phyloP scores from a whole-genome alignment of 164 flowering plant genomes.

The Berberis thunbergii region DNA sequence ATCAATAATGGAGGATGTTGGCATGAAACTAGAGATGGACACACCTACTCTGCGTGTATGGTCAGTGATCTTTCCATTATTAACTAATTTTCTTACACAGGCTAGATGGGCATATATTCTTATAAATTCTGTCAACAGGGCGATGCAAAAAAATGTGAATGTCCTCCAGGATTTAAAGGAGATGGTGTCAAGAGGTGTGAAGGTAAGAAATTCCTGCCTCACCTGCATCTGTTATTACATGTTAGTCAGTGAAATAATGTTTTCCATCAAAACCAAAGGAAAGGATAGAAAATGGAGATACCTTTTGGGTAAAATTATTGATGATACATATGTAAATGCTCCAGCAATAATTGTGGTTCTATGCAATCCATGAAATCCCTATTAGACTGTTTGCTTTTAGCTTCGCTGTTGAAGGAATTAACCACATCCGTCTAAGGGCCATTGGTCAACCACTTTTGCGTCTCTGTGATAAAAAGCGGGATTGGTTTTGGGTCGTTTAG shows the following conservation, averaged over 20 bases:
- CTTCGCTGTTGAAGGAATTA: too few relatives aligned
- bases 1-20: conserved; percentile 96
- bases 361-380: too few relatives aligned
- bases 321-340: too few relatives aligned
- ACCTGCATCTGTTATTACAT: neutral
- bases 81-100: neutral
- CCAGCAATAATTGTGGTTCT: too few relatives aligned
- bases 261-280: neutral
- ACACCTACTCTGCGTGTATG: conserved; percentile 72
- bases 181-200: conserved; percentile 78
- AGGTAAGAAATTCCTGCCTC: conserved; percentile 30
- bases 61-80: conserved; percentile 28
- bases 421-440: too few relatives aligned
- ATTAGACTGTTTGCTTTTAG: too few relatives aligned
- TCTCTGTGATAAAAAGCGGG: too few relatives aligned
- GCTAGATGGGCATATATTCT: conserved; percentile 1
- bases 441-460: too few relatives aligned
- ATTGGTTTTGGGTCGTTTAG: too few relatives aligned
- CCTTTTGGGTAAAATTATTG: too few relatives aligned
- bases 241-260: neutral
- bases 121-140: conserved; percentile 32
- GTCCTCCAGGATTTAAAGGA: conserved; percentile 84
- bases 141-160: conserved; percentile 45
- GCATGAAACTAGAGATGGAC: conserved; percentile 66
- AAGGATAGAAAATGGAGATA: neutral